Evolutionary conservation across 1,284 basidiomycete genomes (phyloP), one percentile per base, ranked within the genome.

Genomic region (Puccinia triticina): DNA sequence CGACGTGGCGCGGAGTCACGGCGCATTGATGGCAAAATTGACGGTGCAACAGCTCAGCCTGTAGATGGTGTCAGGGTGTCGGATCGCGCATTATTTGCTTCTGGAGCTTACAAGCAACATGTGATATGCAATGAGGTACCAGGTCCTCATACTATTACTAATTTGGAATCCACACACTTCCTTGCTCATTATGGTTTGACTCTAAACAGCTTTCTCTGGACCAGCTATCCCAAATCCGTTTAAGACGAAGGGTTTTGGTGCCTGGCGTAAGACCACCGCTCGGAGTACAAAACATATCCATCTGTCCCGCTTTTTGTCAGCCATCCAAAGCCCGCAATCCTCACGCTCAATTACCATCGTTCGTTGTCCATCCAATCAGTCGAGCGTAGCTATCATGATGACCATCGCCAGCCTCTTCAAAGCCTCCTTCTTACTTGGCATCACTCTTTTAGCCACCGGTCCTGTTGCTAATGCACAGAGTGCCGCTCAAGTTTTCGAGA

Each of bases 361-460:
- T 26, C 55, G 21, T 26, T 29, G 26, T 29, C 23, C 55, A n/a
- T 14, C 26, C 55, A 26, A n/a, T 26, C 55, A 57, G 26, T 57
- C n/a, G 26, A 57, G n/a, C 2, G 26, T 10, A 57, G 12, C 26
- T 40, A 43, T 16, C 64, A 67, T 67, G 37, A 67, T 67, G 64
- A 21, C 64, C 23, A 46, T 43, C 64, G 55, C 55, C 55, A 57
- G 21, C 14, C 37, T 67, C 64, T n/a, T 43, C 40, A 67, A 67
- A 67, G 18, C 40, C 12, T 67, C 43, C 64, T 43, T 67, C n/a
- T 21, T 67, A n/a, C 23, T 67, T 40, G 64, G 64, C 16, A 67
- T 43, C 64, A 67, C 64, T n/a, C 64, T 67, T n/a, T n/a, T 67
- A 32, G 37, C 34, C 40, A 40, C 37, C n/a, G 37, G 64, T 34